Conservation (phyloP, 306 rosid species). For the Prunus mongolica region DNA sequence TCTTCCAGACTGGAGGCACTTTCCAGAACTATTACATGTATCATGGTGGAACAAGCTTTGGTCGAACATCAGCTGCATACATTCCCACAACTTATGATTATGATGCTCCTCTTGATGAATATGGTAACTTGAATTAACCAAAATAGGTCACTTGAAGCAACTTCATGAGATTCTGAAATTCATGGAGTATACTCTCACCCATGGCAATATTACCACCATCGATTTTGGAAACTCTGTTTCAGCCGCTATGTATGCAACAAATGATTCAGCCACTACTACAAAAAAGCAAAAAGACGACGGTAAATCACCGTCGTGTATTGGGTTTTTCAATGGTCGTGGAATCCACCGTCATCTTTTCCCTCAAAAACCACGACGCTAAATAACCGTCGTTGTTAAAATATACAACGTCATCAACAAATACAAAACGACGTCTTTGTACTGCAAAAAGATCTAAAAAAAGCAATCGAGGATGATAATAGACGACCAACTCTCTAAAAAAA, state of each 20-base stretch:
- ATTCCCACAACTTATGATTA: conserved; percentile 54
- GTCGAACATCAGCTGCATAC: conserved; percentile 53
- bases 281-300: no score
- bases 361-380: no score
- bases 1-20: conserved; percentile 57
- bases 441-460: no score
- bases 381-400: no score
- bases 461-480: no score
- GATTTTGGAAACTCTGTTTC: conserved; percentile 37
- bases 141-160: conserved; percentile 54
- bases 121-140: conserved; percentile 47
- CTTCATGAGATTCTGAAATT: conserved; percentile 41
- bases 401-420: no score
- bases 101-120: conserved; percentile 63
- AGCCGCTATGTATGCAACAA: conserved; percentile 40
- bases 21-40: conserved; percentile 60
- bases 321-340: no score
- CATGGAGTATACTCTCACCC: conserved; percentile 37
- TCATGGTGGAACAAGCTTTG: conserved; percentile 62
- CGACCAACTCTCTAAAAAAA: no score
- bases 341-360: no score
- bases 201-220: conserved; percentile 27
- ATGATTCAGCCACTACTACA: conserved; percentile 29
- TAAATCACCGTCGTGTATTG: no score
- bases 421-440: no score